Conservation (phyloP, 257 asterid species). For the Solanum dulcamara region DNA sequence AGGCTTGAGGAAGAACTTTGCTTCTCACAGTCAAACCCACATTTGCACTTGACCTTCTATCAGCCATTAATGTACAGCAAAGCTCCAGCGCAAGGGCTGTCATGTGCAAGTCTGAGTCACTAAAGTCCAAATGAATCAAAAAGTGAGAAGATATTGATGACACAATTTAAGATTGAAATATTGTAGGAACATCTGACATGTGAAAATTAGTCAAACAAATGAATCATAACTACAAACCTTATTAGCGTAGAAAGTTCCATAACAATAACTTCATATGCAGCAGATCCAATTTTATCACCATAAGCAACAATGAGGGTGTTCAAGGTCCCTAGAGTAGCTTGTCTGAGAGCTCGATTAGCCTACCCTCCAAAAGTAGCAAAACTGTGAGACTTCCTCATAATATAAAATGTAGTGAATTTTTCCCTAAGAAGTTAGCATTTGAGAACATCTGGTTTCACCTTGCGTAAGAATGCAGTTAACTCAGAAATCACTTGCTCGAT, state of each 20-base stretch:
- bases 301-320: slow-evolving; percentile 86
- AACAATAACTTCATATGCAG: slow-evolving; percentile 90
- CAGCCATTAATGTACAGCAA: slow-evolving; percentile 93
- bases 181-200: not conserved
- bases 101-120: slow-evolving; percentile 97
- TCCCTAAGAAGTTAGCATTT: not conserved
- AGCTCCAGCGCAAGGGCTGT: slow-evolving; percentile 92
- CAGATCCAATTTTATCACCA: slow-evolving; percentile 82
- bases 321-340: slow-evolving; percentile 90
- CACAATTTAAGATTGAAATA: not conserved
- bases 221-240: slow-evolving; percentile 39
- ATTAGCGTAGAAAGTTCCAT: slow-evolving; percentile 89
- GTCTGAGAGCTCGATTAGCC: slow-evolving; percentile 97
- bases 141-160: not conserved
- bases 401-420: not conserved
- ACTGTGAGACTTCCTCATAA: not conserved
- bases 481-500: slow-evolving; percentile 85
- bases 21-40: slow-evolving; percentile 86
- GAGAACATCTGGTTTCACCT: slow-evolving; percentile 30
- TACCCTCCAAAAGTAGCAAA: slow-evolving; percentile 20
- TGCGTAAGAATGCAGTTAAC: slow-evolving; percentile 88
- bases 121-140: slow-evolving; percentile 18
- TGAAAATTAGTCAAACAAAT: not conserved
- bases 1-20: slow-evolving; percentile 95
- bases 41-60: slow-evolving; percentile 81